Evolutionary conservation across 352 stramenopile genomes (phyloP).

Genomic region (Thalassiosira livingstoniorum): DNA sequence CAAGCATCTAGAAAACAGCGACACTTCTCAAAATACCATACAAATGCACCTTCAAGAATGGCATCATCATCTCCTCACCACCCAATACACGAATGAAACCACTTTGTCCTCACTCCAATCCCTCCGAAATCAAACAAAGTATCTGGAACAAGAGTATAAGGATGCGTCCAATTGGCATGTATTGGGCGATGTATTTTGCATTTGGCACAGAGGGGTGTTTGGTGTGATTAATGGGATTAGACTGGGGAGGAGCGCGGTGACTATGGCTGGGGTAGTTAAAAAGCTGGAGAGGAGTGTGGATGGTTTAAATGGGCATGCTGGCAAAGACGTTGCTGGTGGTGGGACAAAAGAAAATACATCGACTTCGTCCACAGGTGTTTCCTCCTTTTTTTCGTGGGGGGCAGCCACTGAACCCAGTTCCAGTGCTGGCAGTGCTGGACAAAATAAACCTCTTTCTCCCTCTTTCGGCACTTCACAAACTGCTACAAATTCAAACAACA

Average conservation of each 20-base stretch:
- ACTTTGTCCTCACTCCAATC: constrained; percentile 31
- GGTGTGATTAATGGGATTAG: constrained; percentile 81
- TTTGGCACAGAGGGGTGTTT: constrained; percentile 80
- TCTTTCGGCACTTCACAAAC: too few species aligned
- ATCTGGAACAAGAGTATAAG: constrained; percentile 41
- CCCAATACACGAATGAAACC: constrained; percentile 36
- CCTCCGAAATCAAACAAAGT: constrained; percentile 18
- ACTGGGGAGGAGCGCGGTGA: constrained; percentile 66
- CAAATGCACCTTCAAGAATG: constrained; percentile 34
- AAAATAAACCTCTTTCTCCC: background rate
- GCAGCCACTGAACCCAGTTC: background rate
- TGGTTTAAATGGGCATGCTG: background rate
- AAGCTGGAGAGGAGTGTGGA: constrained; percentile 11
- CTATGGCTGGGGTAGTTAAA: constrained; percentile 39
- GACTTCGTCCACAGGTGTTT: background rate
- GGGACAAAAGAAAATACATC: background rate
- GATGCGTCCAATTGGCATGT: constrained; percentile 68
- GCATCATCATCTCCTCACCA: constrained; percentile 28
- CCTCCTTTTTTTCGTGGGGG: constrained; percentile 48
- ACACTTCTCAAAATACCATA: too few species aligned
- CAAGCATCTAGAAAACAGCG: too few species aligned
- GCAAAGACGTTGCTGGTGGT: background rate
- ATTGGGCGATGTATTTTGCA: constrained; percentile 79
- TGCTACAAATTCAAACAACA: background rate
- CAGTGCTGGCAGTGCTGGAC: background rate